phyloP scores from a whole-genome alignment of 768 basidiomycete genomes.

The Melanogaster broomeanus region DNA sequence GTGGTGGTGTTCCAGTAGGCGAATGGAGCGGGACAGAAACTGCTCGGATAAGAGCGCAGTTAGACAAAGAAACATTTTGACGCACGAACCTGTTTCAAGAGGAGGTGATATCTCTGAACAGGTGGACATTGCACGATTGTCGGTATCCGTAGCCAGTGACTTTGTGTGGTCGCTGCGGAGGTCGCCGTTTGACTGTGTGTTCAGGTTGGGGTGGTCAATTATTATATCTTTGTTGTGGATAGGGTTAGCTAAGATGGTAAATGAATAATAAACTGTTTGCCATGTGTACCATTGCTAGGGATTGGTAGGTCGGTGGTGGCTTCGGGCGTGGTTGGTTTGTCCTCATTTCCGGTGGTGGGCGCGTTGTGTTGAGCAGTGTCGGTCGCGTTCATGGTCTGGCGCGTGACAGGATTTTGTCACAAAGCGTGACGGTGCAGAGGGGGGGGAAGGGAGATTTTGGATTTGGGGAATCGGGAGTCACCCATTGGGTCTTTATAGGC shows the following conservation, averaged over 20 bases:
- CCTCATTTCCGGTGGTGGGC: conserved; percentile 31
- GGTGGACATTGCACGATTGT: conserved; percentile 41
- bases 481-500: conserved; percentile 83
- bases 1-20: conserved; percentile 47
- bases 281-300: conserved; percentile 42
- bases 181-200: conserved; percentile 65
- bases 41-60: conserved; percentile 34
- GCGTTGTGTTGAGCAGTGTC: conserved; percentile 30
- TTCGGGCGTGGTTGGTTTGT: conserved; percentile 24
- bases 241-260: conserved; percentile 38
- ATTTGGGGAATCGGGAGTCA: conserved; percentile 68
- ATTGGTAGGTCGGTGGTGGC: conserved; percentile 18
- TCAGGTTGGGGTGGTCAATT: conserved; percentile 29
- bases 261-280: conserved; percentile 32
- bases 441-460: conserved; percentile 55
- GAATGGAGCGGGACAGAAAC: conserved; percentile 46
- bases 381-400: conserved; percentile 64
- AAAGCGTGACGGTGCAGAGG: conserved; percentile 56
- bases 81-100: conserved; percentile 51
- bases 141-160: conserved; percentile 38
- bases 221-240: conserved; percentile 32
- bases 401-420: conserved; percentile 66
- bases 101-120: conserved; percentile 36
- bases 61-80: conserved; percentile 15
- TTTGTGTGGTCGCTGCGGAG: conserved; percentile 61